A percentile compares a stretch with the other conserved stretches of the same genome.
phyloP scores from a whole-genome alignment of 495 filamentous ascomycete genomes.

The Tricharina praecox region DNA sequence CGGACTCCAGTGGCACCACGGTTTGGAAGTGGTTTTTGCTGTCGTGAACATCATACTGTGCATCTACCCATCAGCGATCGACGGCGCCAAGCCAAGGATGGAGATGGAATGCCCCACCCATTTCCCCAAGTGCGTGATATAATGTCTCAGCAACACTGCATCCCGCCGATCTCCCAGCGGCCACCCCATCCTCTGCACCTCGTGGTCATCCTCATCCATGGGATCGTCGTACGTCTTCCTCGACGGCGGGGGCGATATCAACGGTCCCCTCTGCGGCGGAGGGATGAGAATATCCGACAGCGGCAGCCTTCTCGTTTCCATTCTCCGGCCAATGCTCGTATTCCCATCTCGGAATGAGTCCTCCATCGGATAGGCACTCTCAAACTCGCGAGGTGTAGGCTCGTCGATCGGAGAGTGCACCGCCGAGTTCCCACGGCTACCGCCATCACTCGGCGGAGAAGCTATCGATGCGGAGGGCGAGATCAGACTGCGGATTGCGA shows the following conservation, averaged over 20 bases:
- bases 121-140: not conserved
- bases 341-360: too few species aligned
- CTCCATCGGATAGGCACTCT: too few species aligned
- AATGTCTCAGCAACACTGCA: constrained; percentile 4
- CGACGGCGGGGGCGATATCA: too few species aligned
- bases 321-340: not conserved
- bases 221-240: too few species aligned
- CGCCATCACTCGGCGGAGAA: not conserved
- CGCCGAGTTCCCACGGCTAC: not conserved
- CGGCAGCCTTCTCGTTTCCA: not conserved
- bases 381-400: not conserved
- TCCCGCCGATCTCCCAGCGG: not conserved
- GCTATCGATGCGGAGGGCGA: not conserved
- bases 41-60: constrained; percentile 5
- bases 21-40: not conserved
- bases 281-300: constrained; percentile 3
- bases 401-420: constrained; percentile 1
- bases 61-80: not conserved
- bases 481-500: not conserved
- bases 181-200: not conserved
- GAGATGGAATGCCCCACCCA: too few species aligned
- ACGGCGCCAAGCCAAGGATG: too few species aligned
- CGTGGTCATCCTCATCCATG: constrained; percentile 2
- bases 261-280: too few species aligned
- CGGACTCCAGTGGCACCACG: not conserved